Conservation (phyloP, 495 filamentous ascomycete species). For the Penicillium psychrofluorescens region DNA sequence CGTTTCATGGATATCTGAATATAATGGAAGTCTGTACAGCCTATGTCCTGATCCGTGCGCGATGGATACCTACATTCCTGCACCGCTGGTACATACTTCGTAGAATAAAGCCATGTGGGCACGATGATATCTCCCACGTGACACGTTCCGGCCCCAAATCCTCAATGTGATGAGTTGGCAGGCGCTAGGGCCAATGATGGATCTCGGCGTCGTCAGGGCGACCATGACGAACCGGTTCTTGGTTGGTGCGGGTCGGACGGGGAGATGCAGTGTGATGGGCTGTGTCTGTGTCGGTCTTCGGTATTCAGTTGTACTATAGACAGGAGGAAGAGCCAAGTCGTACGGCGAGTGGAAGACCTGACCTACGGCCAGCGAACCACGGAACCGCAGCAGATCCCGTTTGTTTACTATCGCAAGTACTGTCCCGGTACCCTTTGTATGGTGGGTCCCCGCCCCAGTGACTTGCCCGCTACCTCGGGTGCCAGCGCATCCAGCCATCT, state of each 20-base stretch:
- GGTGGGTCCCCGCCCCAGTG: not conserved
- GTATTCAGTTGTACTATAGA: too few relatives aligned
- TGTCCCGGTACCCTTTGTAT: slow-evolving; percentile 4
- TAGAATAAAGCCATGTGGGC: too few relatives aligned
- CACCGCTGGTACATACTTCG: too few relatives aligned
- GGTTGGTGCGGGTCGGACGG: slow-evolving; percentile 7
- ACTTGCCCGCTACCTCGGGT: not conserved
- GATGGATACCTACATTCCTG: too few relatives aligned
- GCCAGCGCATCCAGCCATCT: not conserved
- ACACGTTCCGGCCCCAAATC: not conserved
- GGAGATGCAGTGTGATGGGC: slow-evolving; percentile 11
- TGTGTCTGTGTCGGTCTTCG: not conserved
- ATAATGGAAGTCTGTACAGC: too few relatives aligned
- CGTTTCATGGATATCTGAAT: too few relatives aligned
- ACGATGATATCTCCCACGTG: too few relatives aligned
- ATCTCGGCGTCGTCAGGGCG: slow-evolving; percentile 16
- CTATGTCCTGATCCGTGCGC: too few relatives aligned
- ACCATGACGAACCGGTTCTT: slow-evolving; percentile 8
- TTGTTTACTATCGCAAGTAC: slow-evolving; percentile 6
- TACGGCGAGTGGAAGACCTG: too few relatives aligned
- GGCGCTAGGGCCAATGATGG: slow-evolving; percentile 15
- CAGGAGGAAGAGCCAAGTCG: too few relatives aligned
- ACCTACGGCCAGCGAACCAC: slow-evolving; percentile 1
- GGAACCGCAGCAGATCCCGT: slow-evolving; percentile 13
- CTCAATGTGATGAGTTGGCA: slow-evolving; percentile 28